Evolutionary conservation across 2,329 filamentous ascomycete species (phyloP).

Genomic region (Pseudomassariella vexata): DNA sequence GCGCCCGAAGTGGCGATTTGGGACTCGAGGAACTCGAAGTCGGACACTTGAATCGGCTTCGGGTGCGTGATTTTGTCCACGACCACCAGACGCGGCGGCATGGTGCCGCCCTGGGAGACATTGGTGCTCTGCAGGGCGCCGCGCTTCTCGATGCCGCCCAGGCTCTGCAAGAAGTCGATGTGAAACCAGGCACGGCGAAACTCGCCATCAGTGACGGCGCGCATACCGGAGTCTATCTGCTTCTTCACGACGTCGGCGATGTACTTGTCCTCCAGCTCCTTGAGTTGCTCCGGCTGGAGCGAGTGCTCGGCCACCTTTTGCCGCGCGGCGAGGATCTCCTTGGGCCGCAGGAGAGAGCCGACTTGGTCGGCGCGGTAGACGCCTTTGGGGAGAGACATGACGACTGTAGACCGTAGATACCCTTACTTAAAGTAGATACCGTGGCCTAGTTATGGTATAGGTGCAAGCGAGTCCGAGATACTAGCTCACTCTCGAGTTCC

Average conservation of each 20-base stretch:
- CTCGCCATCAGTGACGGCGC: conserved; percentile 49
- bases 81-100: conserved; percentile 47
- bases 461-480: too few species aligned
- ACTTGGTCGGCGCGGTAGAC: conserved; percentile 50
- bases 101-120: conserved; percentile 40
- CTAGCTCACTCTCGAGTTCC: too few species aligned
- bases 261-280: conserved; percentile 43
- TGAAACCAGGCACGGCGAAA: conserved; percentile 54
- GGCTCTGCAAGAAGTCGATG: conserved; percentile 50
- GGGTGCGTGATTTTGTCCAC: conserved; percentile 49
- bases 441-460: too few species aligned
- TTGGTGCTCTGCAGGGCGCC: conserved; percentile 37
- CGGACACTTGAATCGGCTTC: conserved; percentile 48
- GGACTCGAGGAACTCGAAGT: conserved; percentile 47
- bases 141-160: conserved; percentile 46
- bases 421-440: too few species aligned
- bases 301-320: conserved; percentile 37
- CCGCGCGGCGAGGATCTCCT: conserved; percentile 41
- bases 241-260: conserved; percentile 41
- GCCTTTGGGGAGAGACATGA: conserved; percentile 33
- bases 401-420: too few species aligned
- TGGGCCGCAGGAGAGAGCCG: conserved; percentile 48
- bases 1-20: conserved; percentile 30
- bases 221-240: conserved; percentile 42
- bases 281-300: conserved; percentile 36